Conservation (phyloP, 106 monocot species). For the Dendrobium officinale region DNA sequence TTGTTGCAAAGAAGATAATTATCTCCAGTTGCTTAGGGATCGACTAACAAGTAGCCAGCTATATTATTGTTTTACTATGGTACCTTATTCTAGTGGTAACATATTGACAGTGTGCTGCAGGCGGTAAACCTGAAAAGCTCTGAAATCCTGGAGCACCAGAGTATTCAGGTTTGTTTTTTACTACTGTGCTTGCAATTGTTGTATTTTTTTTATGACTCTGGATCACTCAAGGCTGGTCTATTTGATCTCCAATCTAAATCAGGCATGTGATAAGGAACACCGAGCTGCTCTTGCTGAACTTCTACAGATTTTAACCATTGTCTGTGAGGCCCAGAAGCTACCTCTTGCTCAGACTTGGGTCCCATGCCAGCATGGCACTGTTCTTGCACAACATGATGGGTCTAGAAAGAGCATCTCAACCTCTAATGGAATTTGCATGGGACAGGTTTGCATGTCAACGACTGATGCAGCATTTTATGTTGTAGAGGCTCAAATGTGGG, state of each 20-base stretch:
- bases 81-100: slow-evolving; percentile 4
- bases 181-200: background rate
- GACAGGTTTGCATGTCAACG: slow-evolving; percentile 75
- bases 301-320: slow-evolving; percentile 47
- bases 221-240: background rate
- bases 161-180: slow-evolving; percentile 37
- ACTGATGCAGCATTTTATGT: slow-evolving; percentile 71
- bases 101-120: slow-evolving; percentile 37
- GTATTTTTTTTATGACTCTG: background rate
- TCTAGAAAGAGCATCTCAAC: slow-evolving; percentile 54
- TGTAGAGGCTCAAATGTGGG: slow-evolving; percentile 65
- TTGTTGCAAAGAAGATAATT: background rate
- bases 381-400: slow-evolving; percentile 57
- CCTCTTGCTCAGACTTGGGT: slow-evolving; percentile 94
- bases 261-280: slow-evolving; percentile 59
- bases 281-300: slow-evolving; percentile 77
- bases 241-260: slow-evolving; percentile 11
- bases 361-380: slow-evolving; percentile 48
- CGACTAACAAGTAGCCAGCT: background rate
- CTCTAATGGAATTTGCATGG: slow-evolving; percentile 57
- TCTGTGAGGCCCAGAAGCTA: slow-evolving; percentile 65
- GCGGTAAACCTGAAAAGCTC: slow-evolving; percentile 76
- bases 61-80: background rate
- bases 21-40: background rate
- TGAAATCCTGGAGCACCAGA: slow-evolving; percentile 50